Evolutionary conservation across 2,329 filamentous ascomycete genomes (phyloP).

Genomic region (Achaetomium macrosporum): DNA sequence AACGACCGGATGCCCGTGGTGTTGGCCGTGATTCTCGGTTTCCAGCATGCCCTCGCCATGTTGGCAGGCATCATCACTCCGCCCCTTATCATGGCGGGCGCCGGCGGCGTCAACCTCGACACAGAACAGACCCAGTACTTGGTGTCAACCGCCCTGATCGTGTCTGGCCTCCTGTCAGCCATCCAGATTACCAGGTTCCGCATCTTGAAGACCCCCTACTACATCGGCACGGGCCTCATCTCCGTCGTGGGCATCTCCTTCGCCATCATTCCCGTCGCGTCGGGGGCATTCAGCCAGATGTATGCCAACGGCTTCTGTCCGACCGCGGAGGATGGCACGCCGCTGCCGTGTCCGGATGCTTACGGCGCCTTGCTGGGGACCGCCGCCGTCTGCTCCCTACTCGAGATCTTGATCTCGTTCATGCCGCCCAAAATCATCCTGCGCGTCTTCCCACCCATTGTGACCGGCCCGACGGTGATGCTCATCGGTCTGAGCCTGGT

Average conservation of each 20-base stretch:
- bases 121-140: slow-evolving; percentile 64
- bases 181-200: slow-evolving; percentile 75
- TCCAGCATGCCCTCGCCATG: slow-evolving; percentile 78
- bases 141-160: slow-evolving; percentile 71
- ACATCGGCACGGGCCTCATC: slow-evolving; percentile 71
- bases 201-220: slow-evolving; percentile 63
- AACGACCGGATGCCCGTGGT: slow-evolving; percentile 72
- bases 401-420: slow-evolving; percentile 71
- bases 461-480: slow-evolving; percentile 42
- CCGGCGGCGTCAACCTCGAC: slow-evolving; percentile 58
- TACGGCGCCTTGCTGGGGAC: slow-evolving; percentile 74
- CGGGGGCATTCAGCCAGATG: slow-evolving; percentile 69
- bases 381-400: slow-evolving; percentile 54
- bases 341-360: slow-evolving; percentile 66
- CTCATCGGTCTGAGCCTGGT: slow-evolving; percentile 71
- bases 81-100: slow-evolving; percentile 62
- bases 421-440: slow-evolving; percentile 63
- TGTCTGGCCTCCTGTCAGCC: slow-evolving; percentile 67
- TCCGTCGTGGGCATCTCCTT: slow-evolving; percentile 77
- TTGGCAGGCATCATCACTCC: slow-evolving; percentile 70
- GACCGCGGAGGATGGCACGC: slow-evolving; percentile 53
- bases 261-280: slow-evolving; percentile 66
- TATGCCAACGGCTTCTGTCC: slow-evolving; percentile 66
- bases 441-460: slow-evolving; percentile 69
- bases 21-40: slow-evolving; percentile 66